Evolutionary conservation across 176 grass and related monocot genomes (phyloP).

Genomic region (Eleusine coracana): DNA sequence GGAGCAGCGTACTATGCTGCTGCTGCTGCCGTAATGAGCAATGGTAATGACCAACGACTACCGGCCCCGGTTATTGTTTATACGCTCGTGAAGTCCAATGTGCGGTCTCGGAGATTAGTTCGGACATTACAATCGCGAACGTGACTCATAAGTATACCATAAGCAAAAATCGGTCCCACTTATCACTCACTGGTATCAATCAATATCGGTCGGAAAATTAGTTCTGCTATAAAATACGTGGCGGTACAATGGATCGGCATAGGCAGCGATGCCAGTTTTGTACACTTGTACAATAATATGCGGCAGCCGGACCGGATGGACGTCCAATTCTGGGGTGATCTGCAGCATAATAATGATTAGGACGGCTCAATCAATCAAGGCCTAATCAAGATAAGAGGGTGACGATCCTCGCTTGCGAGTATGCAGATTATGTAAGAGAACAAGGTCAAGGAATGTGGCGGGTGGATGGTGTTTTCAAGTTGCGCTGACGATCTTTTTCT

Average conservation of each 20-base stretch:
- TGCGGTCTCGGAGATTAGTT: slow-evolving; percentile 23
- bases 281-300: not conserved
- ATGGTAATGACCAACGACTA: slow-evolving; percentile 30
- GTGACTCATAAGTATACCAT: slow-evolving; percentile 27
- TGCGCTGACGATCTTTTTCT: not conserved
- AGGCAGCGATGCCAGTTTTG: not conserved
- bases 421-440: not conserved
- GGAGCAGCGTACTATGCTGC: not conserved
- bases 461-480: not conserved
- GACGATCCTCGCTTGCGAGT: not conserved
- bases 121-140: slow-evolving; percentile 26
- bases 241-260: not conserved
- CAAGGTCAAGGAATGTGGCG: not conserved
- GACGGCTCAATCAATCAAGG: not conserved
- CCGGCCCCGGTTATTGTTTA: not conserved
- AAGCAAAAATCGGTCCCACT: not conserved
- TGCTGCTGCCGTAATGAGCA: not conserved
- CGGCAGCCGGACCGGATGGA: not conserved
- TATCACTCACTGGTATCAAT: not conserved
- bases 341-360: not conserved
- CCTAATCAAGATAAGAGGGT: not conserved
- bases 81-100: slow-evolving; percentile 1
- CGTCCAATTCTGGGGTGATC: not conserved
- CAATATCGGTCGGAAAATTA: slow-evolving; percentile 4
- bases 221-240: not conserved